Evolutionary conservation across 768 basidiomycete genomes (phyloP), one percentile per base, ranked within the genome.

Genomic region (Pleurotus pulmonarius): DNA sequence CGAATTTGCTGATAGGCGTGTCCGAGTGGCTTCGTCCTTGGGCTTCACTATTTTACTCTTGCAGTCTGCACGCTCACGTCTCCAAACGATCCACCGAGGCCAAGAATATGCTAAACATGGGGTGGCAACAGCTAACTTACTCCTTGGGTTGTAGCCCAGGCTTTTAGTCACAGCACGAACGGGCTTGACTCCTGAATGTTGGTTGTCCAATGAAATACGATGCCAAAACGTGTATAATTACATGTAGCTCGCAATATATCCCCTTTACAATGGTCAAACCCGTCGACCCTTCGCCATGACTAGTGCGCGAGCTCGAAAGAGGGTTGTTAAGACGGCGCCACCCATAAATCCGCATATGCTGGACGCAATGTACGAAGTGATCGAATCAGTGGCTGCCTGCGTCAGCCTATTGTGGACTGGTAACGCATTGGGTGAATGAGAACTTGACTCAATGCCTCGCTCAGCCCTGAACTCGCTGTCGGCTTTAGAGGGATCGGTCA

Each of bases 391-490:
- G 18, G 18, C 46, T 38, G 24, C 38, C n/a, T 40, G 59, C 46
- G 49, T 16, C 43, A 26, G 49, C 45, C 24, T 46, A 52, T 9
- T 47, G 45, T 22, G 40, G 34, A 45, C 37, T 45, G 15, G 41
- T 16, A 46, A 40, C 20, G 34, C 44, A 18, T 25, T 52, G 52
- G 57, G 24, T 3, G 57, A 43, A 12, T 43, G 46, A 56, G 49
- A 46, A 16, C 53, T 34, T n/a, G 48, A 53, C 56, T 82, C 79
- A n/a, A 63, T 57, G 37, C 82, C 82, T 13, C 81, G 75, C 29
- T 63, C 64, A 8, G 59, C 52, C 54, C 68, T 70, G 59, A 84
- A 83, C 16, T 73, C 69, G 18, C 52, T 56, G 22, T 78, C 59
- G 15, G 80, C 70, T 1, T 62, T 25, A 1, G 57, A 53, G 0